Conservation (phyloP, 768 basidiomycete species). For the Termitomyces sp. region DNA sequence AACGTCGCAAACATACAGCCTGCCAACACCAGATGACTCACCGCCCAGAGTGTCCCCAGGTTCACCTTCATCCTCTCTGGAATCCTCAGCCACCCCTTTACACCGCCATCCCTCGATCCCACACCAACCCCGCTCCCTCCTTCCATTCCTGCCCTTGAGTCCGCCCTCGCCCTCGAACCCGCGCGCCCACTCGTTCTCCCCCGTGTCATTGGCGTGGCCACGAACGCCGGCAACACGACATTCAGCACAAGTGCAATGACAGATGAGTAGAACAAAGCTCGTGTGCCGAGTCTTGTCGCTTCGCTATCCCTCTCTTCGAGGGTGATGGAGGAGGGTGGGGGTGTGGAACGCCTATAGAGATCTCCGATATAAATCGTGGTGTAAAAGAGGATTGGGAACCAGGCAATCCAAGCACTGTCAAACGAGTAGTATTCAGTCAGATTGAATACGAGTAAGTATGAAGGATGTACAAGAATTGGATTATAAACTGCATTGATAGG, state of each 20-base stretch:
- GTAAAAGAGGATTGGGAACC: conserved; percentile 93
- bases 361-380: conserved; percentile 87
- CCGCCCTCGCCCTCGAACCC: background rate
- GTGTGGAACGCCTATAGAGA: conserved; percentile 59
- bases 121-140: background rate
- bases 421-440: background rate
- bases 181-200: background rate
- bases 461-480: conserved; percentile 74
- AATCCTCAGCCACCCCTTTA: conserved; percentile 20
- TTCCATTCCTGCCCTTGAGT: background rate
- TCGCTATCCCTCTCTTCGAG: conserved; percentile 48
- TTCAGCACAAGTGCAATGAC: conserved; percentile 66
- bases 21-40: conserved; percentile 72
- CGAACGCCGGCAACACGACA: conserved; percentile 67
- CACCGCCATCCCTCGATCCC: background rate
- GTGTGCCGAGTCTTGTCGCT: conserved; percentile 79
- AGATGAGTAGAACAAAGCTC: conserved; percentile 78
- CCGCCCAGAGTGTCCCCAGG: conserved; percentile 73
- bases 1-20: conserved; percentile 78
- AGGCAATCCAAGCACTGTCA: conserved; percentile 82
- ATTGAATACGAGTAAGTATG: background rate
- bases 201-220: conserved; percentile 22
- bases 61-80: conserved; percentile 52
- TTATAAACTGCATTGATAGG: conserved; percentile 49
- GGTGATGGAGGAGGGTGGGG: conserved; percentile 17